These are phyloP conservation scores for Sequoia sempervirens DNA, from an alignment of 75 land plant genomes.

Conservation along the genomic window DNA sequence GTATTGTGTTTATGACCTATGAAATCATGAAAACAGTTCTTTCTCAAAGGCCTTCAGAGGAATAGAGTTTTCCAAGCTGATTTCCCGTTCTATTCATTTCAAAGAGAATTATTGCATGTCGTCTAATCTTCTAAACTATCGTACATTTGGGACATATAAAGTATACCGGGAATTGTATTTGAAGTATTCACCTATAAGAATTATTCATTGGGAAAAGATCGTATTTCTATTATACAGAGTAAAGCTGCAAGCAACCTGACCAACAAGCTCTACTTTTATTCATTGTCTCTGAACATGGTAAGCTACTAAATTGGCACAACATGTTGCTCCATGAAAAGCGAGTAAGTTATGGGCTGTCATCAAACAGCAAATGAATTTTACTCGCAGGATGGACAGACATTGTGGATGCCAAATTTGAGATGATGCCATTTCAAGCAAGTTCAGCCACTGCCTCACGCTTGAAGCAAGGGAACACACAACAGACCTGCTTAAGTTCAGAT, in stretches of 20 bases:
- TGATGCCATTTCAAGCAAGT: background rate
- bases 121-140: background rate
- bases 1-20: slow-evolving; percentile 93
- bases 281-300: background rate
- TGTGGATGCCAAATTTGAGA: background rate
- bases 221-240: background rate
- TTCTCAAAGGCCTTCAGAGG: slow-evolving; percentile 9
- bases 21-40: slow-evolving; percentile 66
- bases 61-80: slow-evolving; percentile 2
- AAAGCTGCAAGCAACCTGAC: slow-evolving; percentile 1
- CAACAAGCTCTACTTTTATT: background rate
- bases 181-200: background rate
- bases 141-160: background rate
- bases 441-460: background rate
- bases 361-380: background rate
- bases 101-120: background rate
- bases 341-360: background rate
- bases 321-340: background rate
- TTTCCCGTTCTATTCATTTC: background rate
- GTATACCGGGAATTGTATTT: background rate
- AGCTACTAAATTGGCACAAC: background rate
- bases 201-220: background rate
- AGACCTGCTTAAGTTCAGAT: background rate
- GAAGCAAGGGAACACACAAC: background rate
- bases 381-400: background rate